Evolutionary conservation across 148 eudicot species (phyloP).

Genomic region (Fallopia convolvulus): DNA sequence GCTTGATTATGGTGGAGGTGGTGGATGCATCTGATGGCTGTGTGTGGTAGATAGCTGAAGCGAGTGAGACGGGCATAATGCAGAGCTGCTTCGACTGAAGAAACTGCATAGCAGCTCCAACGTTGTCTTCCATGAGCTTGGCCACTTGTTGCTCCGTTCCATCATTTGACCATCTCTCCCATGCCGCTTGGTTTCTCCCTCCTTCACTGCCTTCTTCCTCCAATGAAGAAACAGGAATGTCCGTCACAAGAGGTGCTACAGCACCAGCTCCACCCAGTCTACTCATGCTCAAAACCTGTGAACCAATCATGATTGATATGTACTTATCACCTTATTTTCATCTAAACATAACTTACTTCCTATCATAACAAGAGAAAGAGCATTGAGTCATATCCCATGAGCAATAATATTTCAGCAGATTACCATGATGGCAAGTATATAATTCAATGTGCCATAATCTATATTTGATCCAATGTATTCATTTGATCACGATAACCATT

Average conservation of each 20-base stretch:
- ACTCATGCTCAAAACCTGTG: slow-evolving; percentile 72
- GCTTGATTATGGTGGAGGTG: slow-evolving; percentile 51
- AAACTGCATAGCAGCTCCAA: slow-evolving; percentile 96
- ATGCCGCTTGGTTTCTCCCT: slow-evolving; percentile 67
- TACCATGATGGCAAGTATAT: not conserved
- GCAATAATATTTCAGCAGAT: not conserved
- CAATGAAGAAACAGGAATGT: slow-evolving; percentile 54
- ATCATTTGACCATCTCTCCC: slow-evolving; percentile 99
- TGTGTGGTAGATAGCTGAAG: slow-evolving; percentile 90
- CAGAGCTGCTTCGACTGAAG: slow-evolving; percentile 97
- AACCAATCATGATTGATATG: not conserved
- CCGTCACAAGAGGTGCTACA: slow-evolving; percentile 63
- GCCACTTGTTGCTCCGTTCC: slow-evolving; percentile 98
- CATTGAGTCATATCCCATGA: not conserved
- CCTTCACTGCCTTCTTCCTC: slow-evolving; percentile 74
- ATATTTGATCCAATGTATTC: not conserved
- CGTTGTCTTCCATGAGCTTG: slow-evolving; percentile 93
- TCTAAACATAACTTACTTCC: not conserved
- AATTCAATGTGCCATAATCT: not conserved
- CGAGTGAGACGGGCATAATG: slow-evolving; percentile 94
- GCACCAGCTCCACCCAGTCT: slow-evolving; percentile 78
- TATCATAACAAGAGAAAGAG: not conserved
- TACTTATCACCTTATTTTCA: not conserved
- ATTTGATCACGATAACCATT: not conserved
- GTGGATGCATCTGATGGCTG: slow-evolving; percentile 66